Evolutionary conservation across 805 yeast species (phyloP).

Genomic region (Dipodascopsis tothii): DNA sequence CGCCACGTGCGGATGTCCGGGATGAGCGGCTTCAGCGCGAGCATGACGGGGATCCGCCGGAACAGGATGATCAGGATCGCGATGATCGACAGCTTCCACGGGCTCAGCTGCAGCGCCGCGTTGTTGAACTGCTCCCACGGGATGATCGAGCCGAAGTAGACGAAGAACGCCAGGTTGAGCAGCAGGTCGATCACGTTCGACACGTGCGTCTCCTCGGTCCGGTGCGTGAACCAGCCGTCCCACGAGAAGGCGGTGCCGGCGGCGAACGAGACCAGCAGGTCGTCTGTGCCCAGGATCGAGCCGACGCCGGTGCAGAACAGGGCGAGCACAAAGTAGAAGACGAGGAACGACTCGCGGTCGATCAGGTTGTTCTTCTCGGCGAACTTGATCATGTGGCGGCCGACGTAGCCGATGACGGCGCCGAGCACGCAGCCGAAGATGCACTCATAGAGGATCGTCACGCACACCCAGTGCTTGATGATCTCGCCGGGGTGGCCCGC

Average conservation of each 20-base stretch:
- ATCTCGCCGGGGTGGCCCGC: slow-evolving; percentile 59
- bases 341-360: slow-evolving; percentile 83
- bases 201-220: slow-evolving; percentile 78
- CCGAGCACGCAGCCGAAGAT: slow-evolving; percentile 72
- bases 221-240: slow-evolving; percentile 82
- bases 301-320: slow-evolving; percentile 85
- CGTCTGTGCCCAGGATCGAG: slow-evolving; percentile 80
- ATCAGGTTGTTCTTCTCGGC: slow-evolving; percentile 64
- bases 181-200: slow-evolving; percentile 84
- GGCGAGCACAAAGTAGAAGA: slow-evolving; percentile 74
- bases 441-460: slow-evolving; percentile 77
- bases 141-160: slow-evolving; percentile 81
- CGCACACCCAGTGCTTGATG: slow-evolving; percentile 69
- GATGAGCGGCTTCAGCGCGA: slow-evolving; percentile 64
- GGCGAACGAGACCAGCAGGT: slow-evolving; percentile 77
- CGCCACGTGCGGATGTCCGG: slow-evolving; percentile 90
- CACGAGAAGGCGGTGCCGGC: slow-evolving; percentile 92
- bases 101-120: slow-evolving; percentile 50
- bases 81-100: slow-evolving; percentile 72
- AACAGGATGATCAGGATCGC: slow-evolving; percentile 68
- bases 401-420: slow-evolving; percentile 57
- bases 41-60: slow-evolving; percentile 75
- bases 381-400: slow-evolving; percentile 63
- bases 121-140: slow-evolving; percentile 81
- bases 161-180: slow-evolving; percentile 76